Evolutionary conservation across 73 alveolate genomes (phyloP), one percentile per base, ranked within the genome.

Genomic region (Paramecium octaurelia): DNA sequence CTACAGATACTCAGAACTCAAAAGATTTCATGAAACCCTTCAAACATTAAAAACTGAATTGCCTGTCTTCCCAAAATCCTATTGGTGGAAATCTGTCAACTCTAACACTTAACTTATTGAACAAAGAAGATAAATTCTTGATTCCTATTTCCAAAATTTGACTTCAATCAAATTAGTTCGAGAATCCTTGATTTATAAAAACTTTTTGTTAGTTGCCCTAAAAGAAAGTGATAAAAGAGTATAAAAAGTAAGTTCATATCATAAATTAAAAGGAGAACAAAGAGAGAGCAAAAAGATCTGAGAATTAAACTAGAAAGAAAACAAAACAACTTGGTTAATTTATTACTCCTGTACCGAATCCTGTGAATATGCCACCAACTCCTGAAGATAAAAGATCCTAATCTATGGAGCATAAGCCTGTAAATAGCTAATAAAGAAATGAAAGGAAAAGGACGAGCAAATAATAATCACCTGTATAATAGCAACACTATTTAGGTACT

Each of bases 1-100:
- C 31, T 27, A 8, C 48, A 80, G 91, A 46, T 80, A 80, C 24
- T 44, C 76, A 24, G 91, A 80, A 44, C 75, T 80, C 24, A 80
- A 80, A 48, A 40, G 29, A 23, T 48, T 80, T 29, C 70, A 80
- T 80, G 46, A 80, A 80, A 24, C 27, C 8, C 46, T 80, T 21
- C 77, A 80, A 46, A 80, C 76, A 14, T 46, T 80, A 23, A 80
- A 80, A 21, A 21, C 34, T 9, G 21, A 46, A 8, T 46, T 80
- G 7, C 91, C 91, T 10, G 8, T 8, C 11, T 80, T 80, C 91
- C 91, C 91, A 23, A 38, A 46, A 40, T 38, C 91, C 0, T 46
- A 40, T 24, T 80, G 91, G 91, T 80, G 91, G 91, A 80, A 48
- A 46, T 20, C 44, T 23, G 57, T 42, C 27, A 80, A 80, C 24